A percentile compares a stretch with the other conserved stretches of the same genome.
Evolutionary conservation across 805 yeast genomes (phyloP).

Genomic region (Henningerozyma blattae): DNA sequence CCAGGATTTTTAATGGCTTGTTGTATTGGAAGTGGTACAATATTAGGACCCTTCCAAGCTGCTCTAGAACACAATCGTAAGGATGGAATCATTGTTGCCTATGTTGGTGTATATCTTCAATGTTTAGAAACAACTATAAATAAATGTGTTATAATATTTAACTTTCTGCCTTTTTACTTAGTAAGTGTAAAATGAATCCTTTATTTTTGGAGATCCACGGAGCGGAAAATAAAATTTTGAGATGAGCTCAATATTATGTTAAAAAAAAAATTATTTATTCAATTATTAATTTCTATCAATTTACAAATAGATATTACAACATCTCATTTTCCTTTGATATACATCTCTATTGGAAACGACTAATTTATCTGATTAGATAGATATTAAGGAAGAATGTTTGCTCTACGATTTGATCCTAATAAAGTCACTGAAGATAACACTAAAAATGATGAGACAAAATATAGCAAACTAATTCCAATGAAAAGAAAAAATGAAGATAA

Average conservation of each 20-base stretch:
- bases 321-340: not conserved
- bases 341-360: not conserved
- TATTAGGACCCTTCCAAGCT: conserved; percentile 73
- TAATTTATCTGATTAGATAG: not conserved
- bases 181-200: no score
- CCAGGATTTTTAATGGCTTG: conserved; percentile 63
- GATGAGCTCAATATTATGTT: conserved; percentile 3
- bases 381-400: conserved; percentile 39
- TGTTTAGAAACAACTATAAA: not conserved
- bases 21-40: conserved; percentile 88
- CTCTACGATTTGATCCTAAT: conserved; percentile 50
- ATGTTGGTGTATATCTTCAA: not conserved
- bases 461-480: conserved; percentile 10
- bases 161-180: no score
- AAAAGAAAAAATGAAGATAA: conserved; percentile 13
- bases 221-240: no score
- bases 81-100: conserved; percentile 1
- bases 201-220: no score
- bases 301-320: not conserved
- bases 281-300: not conserved
- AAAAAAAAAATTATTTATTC: not conserved
- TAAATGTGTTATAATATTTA: no score
- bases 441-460: conserved; percentile 1
- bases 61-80: conserved; percentile 35
- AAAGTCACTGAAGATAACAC: conserved; percentile 6